phyloP scores from a whole-genome alignment of 305 asterid genomes.

The Fraxinus angustifolia region DNA sequence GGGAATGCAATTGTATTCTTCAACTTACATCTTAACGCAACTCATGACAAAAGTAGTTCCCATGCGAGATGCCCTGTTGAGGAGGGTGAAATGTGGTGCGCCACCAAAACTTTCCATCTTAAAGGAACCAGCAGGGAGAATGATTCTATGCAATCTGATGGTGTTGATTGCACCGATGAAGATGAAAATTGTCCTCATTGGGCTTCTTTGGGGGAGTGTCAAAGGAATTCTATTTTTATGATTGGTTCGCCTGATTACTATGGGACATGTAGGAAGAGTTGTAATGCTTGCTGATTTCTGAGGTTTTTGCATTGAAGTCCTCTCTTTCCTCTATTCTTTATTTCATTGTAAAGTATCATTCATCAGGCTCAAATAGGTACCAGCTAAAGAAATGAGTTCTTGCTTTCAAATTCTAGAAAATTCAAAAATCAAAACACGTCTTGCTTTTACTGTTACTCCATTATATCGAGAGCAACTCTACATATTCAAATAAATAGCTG shows the following conservation, averaged over 20 bases:
- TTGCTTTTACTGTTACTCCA: neutral
- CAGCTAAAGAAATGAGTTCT: neutral
- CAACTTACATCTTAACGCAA: constrained; percentile 57
- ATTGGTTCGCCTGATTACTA: constrained; percentile 79
- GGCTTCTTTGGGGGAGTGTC: constrained; percentile 88
- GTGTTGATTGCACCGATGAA: constrained; percentile 62
- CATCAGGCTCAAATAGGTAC: neutral
- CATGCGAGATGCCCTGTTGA: constrained; percentile 67
- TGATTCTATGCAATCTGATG: constrained; percentile 22
- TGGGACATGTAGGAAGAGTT: constrained; percentile 90
- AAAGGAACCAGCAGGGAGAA: constrained; percentile 19
- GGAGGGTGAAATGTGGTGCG: constrained; percentile 68
- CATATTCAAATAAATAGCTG: neutral
- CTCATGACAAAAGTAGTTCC: constrained; percentile 56
- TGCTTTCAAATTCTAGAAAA: neutral
- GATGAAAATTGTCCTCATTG: constrained; percentile 73
- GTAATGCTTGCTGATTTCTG: constrained; percentile 51
- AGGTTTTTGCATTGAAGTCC: neutral
- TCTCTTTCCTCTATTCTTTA: neutral
- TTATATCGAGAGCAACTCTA: neutral
- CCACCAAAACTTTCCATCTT: constrained; percentile 53
- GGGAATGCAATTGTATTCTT: constrained; percentile 78
- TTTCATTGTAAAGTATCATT: neutral
- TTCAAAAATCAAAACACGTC: neutral
- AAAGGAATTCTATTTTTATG: constrained; percentile 73